Evolutionary conservation across 2,329 filamentous ascomycete genomes (phyloP).

Genomic region (Pleoardoris graminearum): DNA sequence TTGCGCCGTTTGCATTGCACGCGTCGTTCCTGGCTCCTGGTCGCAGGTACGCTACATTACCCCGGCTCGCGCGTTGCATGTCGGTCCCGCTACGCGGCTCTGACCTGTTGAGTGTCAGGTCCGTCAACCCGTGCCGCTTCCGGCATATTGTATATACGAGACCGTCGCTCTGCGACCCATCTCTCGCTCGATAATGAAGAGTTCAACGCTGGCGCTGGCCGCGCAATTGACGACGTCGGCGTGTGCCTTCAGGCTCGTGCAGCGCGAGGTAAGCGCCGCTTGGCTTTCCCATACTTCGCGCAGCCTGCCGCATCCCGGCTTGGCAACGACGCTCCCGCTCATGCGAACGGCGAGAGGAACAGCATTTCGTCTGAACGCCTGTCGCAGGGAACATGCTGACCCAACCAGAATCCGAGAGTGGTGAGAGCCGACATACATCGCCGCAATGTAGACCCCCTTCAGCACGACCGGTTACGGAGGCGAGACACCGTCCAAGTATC

Average conservation of each 20-base stretch:
- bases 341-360: background rate
- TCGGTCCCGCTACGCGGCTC: slow-evolving; percentile 5
- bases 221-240: slow-evolving; percentile 35
- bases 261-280: slow-evolving; percentile 40
- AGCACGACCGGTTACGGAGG: slow-evolving; percentile 52
- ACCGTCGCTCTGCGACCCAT: slow-evolving; percentile 2
- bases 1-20: background rate
- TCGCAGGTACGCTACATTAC: slow-evolving; percentile 7
- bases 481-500: slow-evolving; percentile 50
- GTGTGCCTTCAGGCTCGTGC: slow-evolving; percentile 33
- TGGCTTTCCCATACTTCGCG: slow-evolving; percentile 24
- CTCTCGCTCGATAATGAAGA: slow-evolving; percentile 34
- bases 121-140: slow-evolving; percentile 1
- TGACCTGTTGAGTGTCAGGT: slow-evolving; percentile 22
- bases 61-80: slow-evolving; percentile 4
- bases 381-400: slow-evolving; percentile 14
- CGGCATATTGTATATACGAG: slow-evolving; percentile 15
- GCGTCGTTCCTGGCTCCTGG: background rate
- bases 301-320: slow-evolving; percentile 9
- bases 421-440: slow-evolving; percentile 57
- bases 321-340: slow-evolving; percentile 1
- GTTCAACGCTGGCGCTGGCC: slow-evolving; percentile 29
- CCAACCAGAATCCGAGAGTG: slow-evolving; percentile 49
- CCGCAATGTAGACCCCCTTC: slow-evolving; percentile 52
- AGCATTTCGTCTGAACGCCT: background rate